Evolutionary conservation across 169 alveolate species (phyloP), one percentile per base, ranked within the genome.

Genomic region (Cryptosporidium sp.): DNA sequence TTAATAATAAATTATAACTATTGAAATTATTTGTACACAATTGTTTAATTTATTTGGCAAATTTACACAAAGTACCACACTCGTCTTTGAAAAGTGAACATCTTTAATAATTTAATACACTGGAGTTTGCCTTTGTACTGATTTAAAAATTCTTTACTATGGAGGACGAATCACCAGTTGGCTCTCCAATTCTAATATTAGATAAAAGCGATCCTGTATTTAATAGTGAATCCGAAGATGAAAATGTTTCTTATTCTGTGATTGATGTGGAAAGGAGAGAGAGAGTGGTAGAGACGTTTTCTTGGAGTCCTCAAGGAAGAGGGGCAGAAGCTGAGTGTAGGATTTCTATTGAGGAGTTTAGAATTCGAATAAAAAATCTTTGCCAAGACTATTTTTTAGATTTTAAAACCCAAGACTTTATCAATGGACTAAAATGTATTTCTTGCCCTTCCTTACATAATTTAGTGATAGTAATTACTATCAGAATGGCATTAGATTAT

Each of bases 271-370:
- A 80, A 44, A 80, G 65, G 23, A 80, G 80, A 29, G 89, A 80
- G 62, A 80, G 89, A 23, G 62, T 80, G 89, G 89, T 80, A 4
- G 89, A 80, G 52, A 42, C 89, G 26, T 80, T 80, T 65, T 80
- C 89, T 37, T 80, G 89, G 89, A 80, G 89, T 31, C 89, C 89
- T 45, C 89, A 80, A 48, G 89, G 89, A 45, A 80, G 89, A 23
- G 89, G 89, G 44, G 33, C 60, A 26, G 89, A 80, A 45, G 23
- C 33, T 21, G 89, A 45, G 16, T 62, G 75, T 39, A 48, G 21
- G 18, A 80, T 80, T 35, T 52, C 89, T 0, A 62, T 80, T 14
- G 89, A 80, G 26, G 89, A 80, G 48, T 80, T 80, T 33, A 35
- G 89, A 62, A 67, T 60, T 26, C 35, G 89, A 39, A 44, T 80